phyloP scores from a whole-genome alignment of 495 filamentous ascomycete genomes.

The Talaromyces proteolyticus region DNA sequence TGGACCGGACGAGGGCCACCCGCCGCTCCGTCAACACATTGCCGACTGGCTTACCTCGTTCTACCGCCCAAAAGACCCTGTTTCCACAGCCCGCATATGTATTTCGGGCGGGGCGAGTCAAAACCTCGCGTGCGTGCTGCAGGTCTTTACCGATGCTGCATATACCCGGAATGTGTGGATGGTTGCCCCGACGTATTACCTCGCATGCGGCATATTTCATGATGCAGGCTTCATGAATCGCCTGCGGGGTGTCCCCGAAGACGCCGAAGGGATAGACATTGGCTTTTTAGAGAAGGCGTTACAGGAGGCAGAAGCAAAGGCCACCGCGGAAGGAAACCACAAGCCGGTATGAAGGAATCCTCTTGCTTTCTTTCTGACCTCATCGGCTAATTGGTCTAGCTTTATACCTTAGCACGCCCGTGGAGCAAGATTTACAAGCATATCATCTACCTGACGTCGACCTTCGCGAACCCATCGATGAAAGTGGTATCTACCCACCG shows the following conservation, averaged over 20 bases:
- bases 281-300: constrained; percentile 46
- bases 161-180: constrained; percentile 75
- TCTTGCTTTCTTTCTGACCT: background rate
- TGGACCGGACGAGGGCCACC: constrained; percentile 71
- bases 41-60: constrained; percentile 62
- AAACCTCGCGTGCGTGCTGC: constrained; percentile 64
- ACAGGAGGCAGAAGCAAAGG: constrained; percentile 27
- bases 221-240: constrained; percentile 63
- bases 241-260: constrained; percentile 63
- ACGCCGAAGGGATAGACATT: constrained; percentile 68
- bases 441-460: constrained; percentile 78
- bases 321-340: constrained; percentile 19
- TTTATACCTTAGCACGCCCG: constrained; percentile 32
- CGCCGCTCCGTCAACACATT: constrained; percentile 55
- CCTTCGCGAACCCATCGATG: constrained; percentile 75
- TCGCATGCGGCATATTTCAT: constrained; percentile 73
- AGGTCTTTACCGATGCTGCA: constrained; percentile 69
- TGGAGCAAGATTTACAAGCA: constrained; percentile 71
- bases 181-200: constrained; percentile 73
- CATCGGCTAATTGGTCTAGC: constrained; percentile 13
- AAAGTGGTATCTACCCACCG: constrained; percentile 62
- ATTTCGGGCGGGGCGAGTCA: constrained; percentile 80
- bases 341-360: constrained; percentile 29
- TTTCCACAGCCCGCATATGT: constrained; percentile 56
- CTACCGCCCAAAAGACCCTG: constrained; percentile 43